A percentile compares a stretch with the other conserved stretches of the same genome.
These are phyloP conservation scores for Balansia obtecta DNA, from an alignment of 2,329 filamentous ascomycete species.

Conservation along the genomic window DNA sequence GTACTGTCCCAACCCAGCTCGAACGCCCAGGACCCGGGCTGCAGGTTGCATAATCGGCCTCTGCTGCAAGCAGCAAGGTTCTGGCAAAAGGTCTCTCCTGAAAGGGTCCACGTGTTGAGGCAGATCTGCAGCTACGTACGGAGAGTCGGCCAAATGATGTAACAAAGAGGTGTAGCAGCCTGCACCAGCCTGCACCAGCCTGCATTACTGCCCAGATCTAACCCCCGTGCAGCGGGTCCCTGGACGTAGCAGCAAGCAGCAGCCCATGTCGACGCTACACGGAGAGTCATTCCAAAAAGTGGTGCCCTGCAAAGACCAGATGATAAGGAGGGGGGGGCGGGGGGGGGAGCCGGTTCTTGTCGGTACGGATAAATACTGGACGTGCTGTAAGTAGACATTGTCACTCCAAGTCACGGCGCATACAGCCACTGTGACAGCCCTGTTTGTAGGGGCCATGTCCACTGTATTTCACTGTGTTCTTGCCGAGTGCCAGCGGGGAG, in stretches of 20 bases:
- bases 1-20: background rate
- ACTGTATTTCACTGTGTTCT: too few species aligned
- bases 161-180: background rate
- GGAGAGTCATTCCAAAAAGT: background rate
- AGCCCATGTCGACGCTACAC: slow-evolving; percentile 8
- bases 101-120: slow-evolving; percentile 11
- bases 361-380: too few species aligned
- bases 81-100: slow-evolving; percentile 3
- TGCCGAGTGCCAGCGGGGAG: too few species aligned
- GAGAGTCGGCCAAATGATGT: background rate
- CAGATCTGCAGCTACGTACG: background rate
- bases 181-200: slow-evolving; percentile 1
- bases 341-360: too few species aligned
- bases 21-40: background rate
- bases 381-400: too few species aligned
- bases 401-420: too few species aligned
- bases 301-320: too few species aligned
- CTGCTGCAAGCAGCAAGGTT: background rate
- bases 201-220: slow-evolving; percentile 8
- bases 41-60: background rate
- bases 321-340: too few species aligned
- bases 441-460: too few species aligned
- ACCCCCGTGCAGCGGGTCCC: slow-evolving; percentile 12
- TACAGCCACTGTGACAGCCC: too few species aligned
- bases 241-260: slow-evolving; percentile 11